Percentiles rank a stretch among this genome's conserved stretches.
Evolutionary conservation across 306 rosid genomes (phyloP).

Genomic region (Clitoria ternatea): DNA sequence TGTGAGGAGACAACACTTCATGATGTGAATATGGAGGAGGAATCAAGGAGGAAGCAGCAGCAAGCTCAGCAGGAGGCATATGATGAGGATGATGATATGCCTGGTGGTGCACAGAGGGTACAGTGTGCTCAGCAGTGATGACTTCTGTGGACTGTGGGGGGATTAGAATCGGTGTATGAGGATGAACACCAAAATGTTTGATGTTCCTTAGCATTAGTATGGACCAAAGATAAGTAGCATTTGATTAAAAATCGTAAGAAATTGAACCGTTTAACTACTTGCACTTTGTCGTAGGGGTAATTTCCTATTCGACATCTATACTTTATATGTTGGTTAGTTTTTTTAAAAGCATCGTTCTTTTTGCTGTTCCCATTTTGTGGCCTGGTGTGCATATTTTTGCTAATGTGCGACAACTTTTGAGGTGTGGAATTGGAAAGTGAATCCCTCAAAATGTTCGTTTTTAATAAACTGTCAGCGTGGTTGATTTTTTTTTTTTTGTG

Average conservation of each 20-base stretch:
- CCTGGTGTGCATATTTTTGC: background rate
- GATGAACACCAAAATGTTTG: background rate
- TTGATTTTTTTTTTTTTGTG: too few relatives aligned
- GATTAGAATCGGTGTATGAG: background rate
- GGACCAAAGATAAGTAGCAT: conserved; percentile 12
- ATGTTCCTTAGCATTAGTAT: conserved; percentile 8
- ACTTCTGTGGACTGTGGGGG: background rate
- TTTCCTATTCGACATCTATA: conserved; percentile 7
- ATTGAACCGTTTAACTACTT: background rate
- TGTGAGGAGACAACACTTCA: conserved; percentile 91
- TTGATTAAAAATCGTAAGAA: conserved; percentile 7
- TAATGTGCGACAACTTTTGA: too few relatives aligned
- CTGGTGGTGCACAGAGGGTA: conserved; percentile 90
- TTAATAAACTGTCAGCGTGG: too few relatives aligned
- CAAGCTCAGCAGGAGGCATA: conserved; percentile 74
- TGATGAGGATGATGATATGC: conserved; percentile 84
- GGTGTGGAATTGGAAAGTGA: too few relatives aligned
- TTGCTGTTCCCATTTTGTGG: background rate
- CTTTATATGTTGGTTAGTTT: background rate
- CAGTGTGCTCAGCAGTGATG: conserved; percentile 88
- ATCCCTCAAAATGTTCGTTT: too few relatives aligned
- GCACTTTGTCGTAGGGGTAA: conserved; percentile 14
- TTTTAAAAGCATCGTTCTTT: background rate
- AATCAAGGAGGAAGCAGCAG: conserved; percentile 72
- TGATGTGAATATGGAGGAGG: conserved; percentile 86